Evolutionary conservation across 129 eudicot genomes (phyloP), one percentile per base, ranked within the genome.

Genomic region (Heracleum sosnowskyi): DNA sequence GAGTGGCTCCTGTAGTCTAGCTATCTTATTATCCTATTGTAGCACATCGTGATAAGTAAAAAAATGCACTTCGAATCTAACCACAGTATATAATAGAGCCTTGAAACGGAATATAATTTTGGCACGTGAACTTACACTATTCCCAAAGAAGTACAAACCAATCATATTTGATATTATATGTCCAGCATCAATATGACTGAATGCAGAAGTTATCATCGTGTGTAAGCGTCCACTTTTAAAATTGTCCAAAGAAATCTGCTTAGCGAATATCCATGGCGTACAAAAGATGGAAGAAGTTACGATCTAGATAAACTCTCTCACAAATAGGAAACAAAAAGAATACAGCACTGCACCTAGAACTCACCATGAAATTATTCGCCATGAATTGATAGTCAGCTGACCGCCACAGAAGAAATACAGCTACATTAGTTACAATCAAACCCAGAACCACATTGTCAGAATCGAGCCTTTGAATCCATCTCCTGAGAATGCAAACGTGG

Each of bases 131-230:
- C 98, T 82, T 87, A 94, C 97, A 90, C 86, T 87, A 39, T 46
- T 79, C 5, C 98, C 98, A 45, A 91, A 94, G 81, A 94, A 90
- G 85, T 91, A 94, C 79, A 94, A 91, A 51, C 96, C 97, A 75
- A 94, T 69, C 98, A 94, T 94, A 80, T 94, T 94, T 12, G 96
- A 79, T 68, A 89, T 24, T 35, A 94, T 76, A 83, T 94, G 98
- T 76, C 83, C 87, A 35, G 33, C 44, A 31, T 91, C 96, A 6
- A 31, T 79, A 76, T 95, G 98, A 78, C 96, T 95, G 92, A 95
- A 95, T 7, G 96, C 98, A 69, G 84, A 74, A 76, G 98, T 95
- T 81, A 91, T 84, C 89, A 95, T 47, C 5, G 98, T 95, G 85
- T 91, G 96, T 26, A 90, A 4, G 3, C 91, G 85, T 16, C 96